Percentiles rank a stretch among this genome's conserved stretches.
These are phyloP conservation scores for Cladosporium sp. DNA, from an alignment of 2,329 filamentous ascomycete genomes.

Conservation along the genomic window DNA sequence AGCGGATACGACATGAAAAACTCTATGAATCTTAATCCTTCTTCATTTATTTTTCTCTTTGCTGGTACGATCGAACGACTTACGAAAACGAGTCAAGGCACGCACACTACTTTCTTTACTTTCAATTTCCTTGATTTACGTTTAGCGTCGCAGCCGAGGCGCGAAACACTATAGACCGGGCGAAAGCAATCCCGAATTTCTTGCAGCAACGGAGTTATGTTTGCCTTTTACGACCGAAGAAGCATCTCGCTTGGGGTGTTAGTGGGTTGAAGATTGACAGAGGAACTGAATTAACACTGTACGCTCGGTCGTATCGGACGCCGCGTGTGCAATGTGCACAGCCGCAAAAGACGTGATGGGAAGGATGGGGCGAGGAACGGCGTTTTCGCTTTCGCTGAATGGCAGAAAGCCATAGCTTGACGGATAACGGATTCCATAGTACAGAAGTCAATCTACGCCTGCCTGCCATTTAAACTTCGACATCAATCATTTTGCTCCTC, in stretches of 20 bases:
- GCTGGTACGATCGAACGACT: conserved; percentile 10
- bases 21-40: background rate
- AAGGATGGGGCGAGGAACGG: background rate
- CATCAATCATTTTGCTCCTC: background rate
- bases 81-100: conserved; percentile 4
- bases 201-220: conserved; percentile 14
- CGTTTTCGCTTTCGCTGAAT: background rate
- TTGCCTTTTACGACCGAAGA: conserved; percentile 4
- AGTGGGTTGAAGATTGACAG: background rate
- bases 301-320: background rate
- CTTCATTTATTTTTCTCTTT: background rate
- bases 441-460: conserved; percentile 4
- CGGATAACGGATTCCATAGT: conserved; percentile 12
- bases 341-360: background rate
- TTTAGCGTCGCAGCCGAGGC: conserved; percentile 4
- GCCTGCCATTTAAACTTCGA: background rate
- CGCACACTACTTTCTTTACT: background rate
- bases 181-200: background rate
- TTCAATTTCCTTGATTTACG: background rate
- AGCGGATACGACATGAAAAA: background rate
- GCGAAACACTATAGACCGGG: conserved; percentile 9
- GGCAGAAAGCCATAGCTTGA: conserved; percentile 7
- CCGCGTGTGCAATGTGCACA: conserved; percentile 4
- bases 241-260: background rate
- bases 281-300: background rate